These are phyloP conservation scores for Chondrus crispus DNA, from an alignment of 23 red algal species.

Conservation along the genomic window DNA sequence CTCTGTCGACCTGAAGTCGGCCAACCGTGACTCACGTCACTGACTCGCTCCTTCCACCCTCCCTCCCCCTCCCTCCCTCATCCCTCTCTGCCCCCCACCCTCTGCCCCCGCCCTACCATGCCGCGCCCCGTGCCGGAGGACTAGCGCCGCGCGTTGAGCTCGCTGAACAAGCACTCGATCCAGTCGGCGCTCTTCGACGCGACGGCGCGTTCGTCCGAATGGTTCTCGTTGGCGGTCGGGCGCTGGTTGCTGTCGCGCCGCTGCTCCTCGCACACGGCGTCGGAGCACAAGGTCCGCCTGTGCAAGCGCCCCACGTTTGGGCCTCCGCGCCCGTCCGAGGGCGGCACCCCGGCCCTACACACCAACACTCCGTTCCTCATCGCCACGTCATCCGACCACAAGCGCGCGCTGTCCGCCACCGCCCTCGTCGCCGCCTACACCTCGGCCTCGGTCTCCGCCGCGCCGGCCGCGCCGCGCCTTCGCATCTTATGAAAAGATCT, in stretches of 20 bases:
- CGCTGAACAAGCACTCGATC: slow-evolving; percentile 54
- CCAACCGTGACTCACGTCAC: too few relatives aligned
- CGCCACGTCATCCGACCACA: slow-evolving; percentile 41
- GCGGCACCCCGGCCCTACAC: slow-evolving; percentile 43
- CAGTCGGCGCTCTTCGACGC: slow-evolving; percentile 63
- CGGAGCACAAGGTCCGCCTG: slow-evolving; percentile 53
- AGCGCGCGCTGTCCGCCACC: background rate
- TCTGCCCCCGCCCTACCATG: too few relatives aligned
- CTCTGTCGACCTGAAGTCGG: too few relatives aligned
- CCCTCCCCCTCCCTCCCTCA: too few relatives aligned
- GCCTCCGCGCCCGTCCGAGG: slow-evolving; percentile 18
- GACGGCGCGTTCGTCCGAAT: slow-evolving; percentile 50
- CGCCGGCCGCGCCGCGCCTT: too few relatives aligned
- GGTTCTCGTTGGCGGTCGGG: slow-evolving; percentile 51
- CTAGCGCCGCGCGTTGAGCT: slow-evolving; percentile 59
- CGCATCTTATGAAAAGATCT: too few relatives aligned
- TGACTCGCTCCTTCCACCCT: too few relatives aligned
- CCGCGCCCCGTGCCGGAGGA: too few relatives aligned
- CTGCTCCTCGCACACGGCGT: slow-evolving; percentile 21
- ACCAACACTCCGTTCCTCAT: slow-evolving; percentile 65
- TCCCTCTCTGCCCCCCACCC: too few relatives aligned
- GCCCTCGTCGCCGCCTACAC: too few relatives aligned
- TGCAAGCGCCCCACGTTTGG: slow-evolving; percentile 60
- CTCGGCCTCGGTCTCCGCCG: too few relatives aligned
- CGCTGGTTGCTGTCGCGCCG: slow-evolving; percentile 58